These are phyloP conservation scores for Globisporangium carolinianum DNA, from an alignment of 352 stramenopile species.

Conservation along the genomic window DNA sequence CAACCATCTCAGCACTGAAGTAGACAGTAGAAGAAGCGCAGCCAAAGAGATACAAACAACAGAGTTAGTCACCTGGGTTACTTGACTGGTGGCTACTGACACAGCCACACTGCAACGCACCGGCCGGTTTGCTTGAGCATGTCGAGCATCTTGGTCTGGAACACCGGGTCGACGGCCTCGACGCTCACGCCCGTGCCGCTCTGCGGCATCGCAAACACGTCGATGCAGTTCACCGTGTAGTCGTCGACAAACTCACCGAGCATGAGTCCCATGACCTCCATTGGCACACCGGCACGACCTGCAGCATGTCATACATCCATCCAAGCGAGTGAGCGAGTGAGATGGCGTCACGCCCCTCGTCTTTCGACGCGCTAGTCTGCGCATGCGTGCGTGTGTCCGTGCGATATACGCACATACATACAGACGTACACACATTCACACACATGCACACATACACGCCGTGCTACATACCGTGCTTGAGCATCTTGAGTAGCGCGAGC, in stretches of 20 bases:
- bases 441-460: neutral
- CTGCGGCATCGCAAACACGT: constrained; percentile 99
- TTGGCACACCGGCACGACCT: constrained; percentile 96
- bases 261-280: constrained; percentile 99
- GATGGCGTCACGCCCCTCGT: neutral
- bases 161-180: constrained; percentile 99
- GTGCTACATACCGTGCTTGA: constrained; percentile 92
- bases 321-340: neutral
- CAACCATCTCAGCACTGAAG: constrained; percentile 87
- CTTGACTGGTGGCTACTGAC: neutral
- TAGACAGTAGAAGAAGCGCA: neutral
- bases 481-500: constrained; percentile 99
- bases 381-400: no score
- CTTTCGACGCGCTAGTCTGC: no score
- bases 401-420: no score
- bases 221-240: constrained; percentile 99
- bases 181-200: constrained; percentile 92
- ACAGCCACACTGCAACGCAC: constrained; percentile 12
- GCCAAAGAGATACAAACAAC: neutral
- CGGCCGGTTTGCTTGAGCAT: constrained; percentile 99
- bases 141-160: constrained; percentile 99
- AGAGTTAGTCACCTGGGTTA: no score
- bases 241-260: constrained; percentile 99
- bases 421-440: neutral
- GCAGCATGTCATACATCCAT: neutral